Evolutionary conservation across 176 grass and related monocot species (phyloP).

Genomic region (Oryza glaberrima): DNA sequence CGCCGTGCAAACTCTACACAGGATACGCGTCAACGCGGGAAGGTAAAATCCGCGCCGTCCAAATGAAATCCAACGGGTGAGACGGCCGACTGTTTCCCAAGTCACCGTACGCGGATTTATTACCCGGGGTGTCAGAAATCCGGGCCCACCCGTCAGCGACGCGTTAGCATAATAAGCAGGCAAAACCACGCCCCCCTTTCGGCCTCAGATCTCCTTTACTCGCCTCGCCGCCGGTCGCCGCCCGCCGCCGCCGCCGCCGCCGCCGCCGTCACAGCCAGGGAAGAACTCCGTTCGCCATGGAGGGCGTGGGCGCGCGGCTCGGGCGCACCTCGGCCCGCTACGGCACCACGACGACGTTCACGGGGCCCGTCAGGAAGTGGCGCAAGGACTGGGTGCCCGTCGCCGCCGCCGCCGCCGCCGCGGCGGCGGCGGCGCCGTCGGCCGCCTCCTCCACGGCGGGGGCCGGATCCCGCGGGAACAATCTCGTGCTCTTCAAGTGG

Average conservation of each 20-base stretch:
- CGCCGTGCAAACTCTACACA: too few species aligned
- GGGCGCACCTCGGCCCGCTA: slow-evolving; percentile 77
- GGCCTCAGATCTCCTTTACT: slow-evolving; percentile 11
- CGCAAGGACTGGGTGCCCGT: slow-evolving; percentile 77
- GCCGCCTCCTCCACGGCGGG: slow-evolving; percentile 1
- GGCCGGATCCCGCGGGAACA: slow-evolving; percentile 40
- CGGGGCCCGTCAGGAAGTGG: slow-evolving; percentile 76
- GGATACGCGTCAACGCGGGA: too few species aligned
- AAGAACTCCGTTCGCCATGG: slow-evolving; percentile 31
- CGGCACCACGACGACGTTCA: slow-evolving; percentile 69
- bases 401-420: slow-evolving; percentile 19
- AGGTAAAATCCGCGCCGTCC: not conserved
- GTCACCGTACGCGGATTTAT: not conserved
- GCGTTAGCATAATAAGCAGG: not conserved
- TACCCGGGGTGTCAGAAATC: not conserved
- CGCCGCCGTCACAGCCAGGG: not conserved
- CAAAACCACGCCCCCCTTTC: not conserved
- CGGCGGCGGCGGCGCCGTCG: slow-evolving; percentile 18
- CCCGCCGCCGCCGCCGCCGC: not conserved
- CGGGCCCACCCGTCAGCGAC: not conserved
- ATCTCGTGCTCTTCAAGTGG: slow-evolving; percentile 71
- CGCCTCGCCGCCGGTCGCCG: slow-evolving; percentile 7
- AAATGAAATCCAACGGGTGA: not conserved
- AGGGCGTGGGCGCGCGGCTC: slow-evolving; percentile 63
- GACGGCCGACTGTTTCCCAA: not conserved